These are phyloP conservation scores for Paramecium sonneborni DNA, from an alignment of 73 alveolate genomes.

Conservation along the genomic window DNA sequence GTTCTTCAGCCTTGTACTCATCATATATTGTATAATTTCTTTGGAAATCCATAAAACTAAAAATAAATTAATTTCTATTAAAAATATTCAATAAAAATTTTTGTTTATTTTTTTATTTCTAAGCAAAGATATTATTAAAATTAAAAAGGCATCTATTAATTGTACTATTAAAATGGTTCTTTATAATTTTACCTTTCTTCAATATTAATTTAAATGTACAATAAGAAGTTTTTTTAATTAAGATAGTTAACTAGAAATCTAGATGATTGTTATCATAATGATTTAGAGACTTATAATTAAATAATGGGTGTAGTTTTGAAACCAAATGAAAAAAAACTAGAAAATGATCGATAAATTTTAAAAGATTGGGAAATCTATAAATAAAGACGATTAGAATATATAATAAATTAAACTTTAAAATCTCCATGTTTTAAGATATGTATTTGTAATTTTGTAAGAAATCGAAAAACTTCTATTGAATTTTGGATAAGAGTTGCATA, in stretches of 20 bases:
- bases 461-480: neutral
- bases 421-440: neutral
- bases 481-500: slow-evolving; percentile 5
- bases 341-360: neutral
- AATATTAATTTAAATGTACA: neutral
- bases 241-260: slow-evolving; percentile 30
- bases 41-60: no score
- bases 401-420: neutral
- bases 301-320: neutral
- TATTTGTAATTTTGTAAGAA: slow-evolving; percentile 1
- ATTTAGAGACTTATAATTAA: neutral
- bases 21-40: no score
- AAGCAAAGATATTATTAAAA: neutral
- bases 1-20: no score
- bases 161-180: neutral
- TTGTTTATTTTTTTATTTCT: no score
- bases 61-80: no score
- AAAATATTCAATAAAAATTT: no score
- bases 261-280: slow-evolving; percentile 6
- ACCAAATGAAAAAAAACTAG: neutral
- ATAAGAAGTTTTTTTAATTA: slow-evolving; percentile 35
- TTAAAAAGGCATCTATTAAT: neutral
- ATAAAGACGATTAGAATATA: neutral
- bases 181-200: neutral
- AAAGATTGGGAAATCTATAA: neutral